Conservation (phyloP, 2,329 filamentous ascomycete species). For the Thermothelomyces thermophilus region DNA sequence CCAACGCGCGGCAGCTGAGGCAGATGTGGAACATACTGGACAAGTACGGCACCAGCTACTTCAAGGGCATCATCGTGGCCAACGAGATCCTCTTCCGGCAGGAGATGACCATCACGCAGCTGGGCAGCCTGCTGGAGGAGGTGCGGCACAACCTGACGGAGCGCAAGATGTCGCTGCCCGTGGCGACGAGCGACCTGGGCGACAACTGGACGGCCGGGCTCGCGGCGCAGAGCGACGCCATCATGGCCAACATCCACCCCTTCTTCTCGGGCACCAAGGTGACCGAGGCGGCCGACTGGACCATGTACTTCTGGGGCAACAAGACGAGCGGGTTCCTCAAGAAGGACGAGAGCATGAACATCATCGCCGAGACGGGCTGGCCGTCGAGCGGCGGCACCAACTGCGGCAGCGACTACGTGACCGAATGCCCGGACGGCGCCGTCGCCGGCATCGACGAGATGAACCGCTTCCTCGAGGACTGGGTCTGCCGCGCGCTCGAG, state of each 20-base stretch:
- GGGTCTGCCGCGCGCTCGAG: constrained; percentile 71
- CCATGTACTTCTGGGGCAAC: constrained; percentile 69
- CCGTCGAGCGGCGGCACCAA: constrained; percentile 73
- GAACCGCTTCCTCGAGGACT: constrained; percentile 80
- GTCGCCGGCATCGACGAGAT: constrained; percentile 74
- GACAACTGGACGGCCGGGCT: constrained; percentile 74
- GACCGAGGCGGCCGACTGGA: constrained; percentile 68
- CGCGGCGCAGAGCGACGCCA: constrained; percentile 66
- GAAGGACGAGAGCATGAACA: constrained; percentile 56
- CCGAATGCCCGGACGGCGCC: constrained; percentile 56
- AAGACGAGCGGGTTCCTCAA: constrained; percentile 62
- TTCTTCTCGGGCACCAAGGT: constrained; percentile 81
- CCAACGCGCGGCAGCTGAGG: constrained; percentile 71
- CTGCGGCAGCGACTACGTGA: constrained; percentile 53
- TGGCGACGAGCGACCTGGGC: constrained; percentile 84
- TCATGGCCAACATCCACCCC: constrained; percentile 96
- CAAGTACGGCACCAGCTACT: constrained; percentile 58
- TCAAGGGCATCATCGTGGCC: constrained; percentile 75
- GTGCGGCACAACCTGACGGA: constrained; percentile 68
- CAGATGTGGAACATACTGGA: constrained; percentile 84
- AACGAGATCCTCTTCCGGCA: constrained; percentile 74
- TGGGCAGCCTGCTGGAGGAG: constrained; percentile 57
- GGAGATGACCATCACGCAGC: constrained; percentile 58
- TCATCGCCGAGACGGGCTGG: constrained; percentile 92
- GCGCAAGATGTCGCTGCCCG: constrained; percentile 61